Conservation (phyloP, 148 eudicot species). For the Bassia scoparia region DNA sequence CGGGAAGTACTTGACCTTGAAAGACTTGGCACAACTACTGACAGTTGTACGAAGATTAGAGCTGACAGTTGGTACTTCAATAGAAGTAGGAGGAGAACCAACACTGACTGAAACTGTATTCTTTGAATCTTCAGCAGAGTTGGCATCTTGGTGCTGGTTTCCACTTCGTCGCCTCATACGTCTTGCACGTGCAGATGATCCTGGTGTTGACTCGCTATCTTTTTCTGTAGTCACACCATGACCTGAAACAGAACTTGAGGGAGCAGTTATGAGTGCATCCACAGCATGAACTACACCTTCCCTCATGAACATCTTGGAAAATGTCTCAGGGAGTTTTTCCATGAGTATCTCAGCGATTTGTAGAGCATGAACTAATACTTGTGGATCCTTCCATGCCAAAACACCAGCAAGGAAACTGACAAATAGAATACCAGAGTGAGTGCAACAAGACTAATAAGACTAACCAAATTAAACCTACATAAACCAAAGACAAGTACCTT, state of each 20-base stretch:
- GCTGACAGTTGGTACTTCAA: constrained; percentile 47
- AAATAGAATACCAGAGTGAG: neutral
- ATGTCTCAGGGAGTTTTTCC: constrained; percentile 92
- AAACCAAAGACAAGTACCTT: constrained; percentile 44
- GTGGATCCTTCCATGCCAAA: constrained; percentile 97
- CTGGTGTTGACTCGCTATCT: constrained; percentile 66
- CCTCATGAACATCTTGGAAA: constrained; percentile 87
- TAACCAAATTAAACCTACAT: neutral
- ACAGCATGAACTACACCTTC: constrained; percentile 98
- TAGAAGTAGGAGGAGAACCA: constrained; percentile 67
- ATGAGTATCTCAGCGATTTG: constrained; percentile 89
- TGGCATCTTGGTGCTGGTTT: constrained; percentile 54
- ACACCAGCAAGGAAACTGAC: constrained; percentile 96
- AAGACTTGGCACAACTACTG: constrained; percentile 72
- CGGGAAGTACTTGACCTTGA: constrained; percentile 79
- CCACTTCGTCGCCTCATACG: constrained; percentile 70
- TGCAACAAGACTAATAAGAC: neutral
- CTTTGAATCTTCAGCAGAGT: constrained; percentile 54
- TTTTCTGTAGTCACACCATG: constrained; percentile 53
- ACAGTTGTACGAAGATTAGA: constrained; percentile 66
- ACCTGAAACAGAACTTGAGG: constrained; percentile 35
- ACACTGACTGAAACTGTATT: constrained; percentile 43
- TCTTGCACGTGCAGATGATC: constrained; percentile 72
- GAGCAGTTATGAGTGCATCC: constrained; percentile 66
- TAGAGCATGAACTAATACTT: constrained; percentile 89